phyloP scores from a whole-genome alignment of 805 yeast species.

The Candida coleopterorum region DNA sequence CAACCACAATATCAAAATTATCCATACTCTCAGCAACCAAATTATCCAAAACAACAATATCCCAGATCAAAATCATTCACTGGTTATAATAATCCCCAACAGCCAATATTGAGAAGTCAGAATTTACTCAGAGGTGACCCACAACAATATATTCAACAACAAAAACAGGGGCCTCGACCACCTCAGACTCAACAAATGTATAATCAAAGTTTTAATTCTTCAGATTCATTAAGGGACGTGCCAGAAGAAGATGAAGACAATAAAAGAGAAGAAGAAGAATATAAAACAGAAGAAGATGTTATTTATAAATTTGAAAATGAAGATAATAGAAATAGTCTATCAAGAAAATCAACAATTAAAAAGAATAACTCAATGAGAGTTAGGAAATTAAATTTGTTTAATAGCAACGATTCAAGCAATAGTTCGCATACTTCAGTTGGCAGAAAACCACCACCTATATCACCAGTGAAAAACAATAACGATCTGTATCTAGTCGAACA shows the following conservation, averaged over 20 bases:
- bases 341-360: slow-evolving; percentile 37
- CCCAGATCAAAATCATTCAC: slow-evolving; percentile 8
- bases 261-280: slow-evolving; percentile 1
- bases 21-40: slow-evolving; percentile 6
- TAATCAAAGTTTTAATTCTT: slow-evolving; percentile 13
- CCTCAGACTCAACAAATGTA: background rate
- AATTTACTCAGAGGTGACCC: slow-evolving; percentile 8
- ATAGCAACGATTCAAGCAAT: slow-evolving; percentile 9
- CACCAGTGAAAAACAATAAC: slow-evolving; percentile 5
- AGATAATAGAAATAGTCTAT: slow-evolving; percentile 23
- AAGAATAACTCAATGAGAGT: slow-evolving; percentile 38
- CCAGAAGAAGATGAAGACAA: slow-evolving; percentile 32
- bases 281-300: slow-evolving; percentile 17
- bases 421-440: background rate
- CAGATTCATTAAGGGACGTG: slow-evolving; percentile 30
- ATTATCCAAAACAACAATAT: slow-evolving; percentile 8
- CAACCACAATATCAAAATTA: slow-evolving; percentile 5
- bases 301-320: slow-evolving; percentile 29
- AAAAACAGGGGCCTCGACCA: background rate
- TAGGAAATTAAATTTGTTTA: slow-evolving; percentile 36
- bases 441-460: slow-evolving; percentile 8
- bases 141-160: slow-evolving; percentile 3
- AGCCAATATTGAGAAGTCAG: slow-evolving; percentile 5
- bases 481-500: background rate
- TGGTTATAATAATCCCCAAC: background rate